These are phyloP conservation scores for Echinosophora koreensis DNA, from an alignment of 306 rosid genomes.

Conservation along the genomic window DNA sequence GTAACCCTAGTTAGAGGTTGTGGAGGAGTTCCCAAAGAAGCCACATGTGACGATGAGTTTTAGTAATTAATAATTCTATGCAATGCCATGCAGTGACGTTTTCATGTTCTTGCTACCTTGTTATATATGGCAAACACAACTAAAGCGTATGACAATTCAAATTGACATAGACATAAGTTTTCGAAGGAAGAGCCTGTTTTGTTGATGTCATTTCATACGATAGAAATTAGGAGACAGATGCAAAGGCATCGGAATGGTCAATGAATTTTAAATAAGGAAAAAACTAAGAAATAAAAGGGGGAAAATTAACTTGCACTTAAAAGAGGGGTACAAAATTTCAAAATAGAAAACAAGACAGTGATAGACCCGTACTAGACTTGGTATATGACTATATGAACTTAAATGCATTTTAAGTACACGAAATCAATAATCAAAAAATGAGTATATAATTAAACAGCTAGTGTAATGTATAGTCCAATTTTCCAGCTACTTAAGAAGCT, in stretches of 20 bases:
- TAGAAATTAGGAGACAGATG: conserved; percentile 27
- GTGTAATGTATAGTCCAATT: conserved; percentile 42
- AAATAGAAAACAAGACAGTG: conserved; percentile 51
- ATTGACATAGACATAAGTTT: conserved; percentile 37
- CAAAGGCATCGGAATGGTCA: conserved; percentile 44
- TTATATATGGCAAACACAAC: conserved; percentile 29
- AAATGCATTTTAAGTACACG: conserved; percentile 35
- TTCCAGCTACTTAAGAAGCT: conserved; percentile 47
- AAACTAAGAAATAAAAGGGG: conserved; percentile 18
- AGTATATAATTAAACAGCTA: not conserved
- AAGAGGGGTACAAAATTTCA: conserved; percentile 64
- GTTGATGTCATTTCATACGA: conserved; percentile 49
- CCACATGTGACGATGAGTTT: not conserved
- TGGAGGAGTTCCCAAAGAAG: no score
- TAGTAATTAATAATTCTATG: conserved; percentile 28
- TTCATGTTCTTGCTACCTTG: conserved; percentile 16
- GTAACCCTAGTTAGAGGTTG: conserved; percentile 54
- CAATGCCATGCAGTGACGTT: conserved; percentile 44
- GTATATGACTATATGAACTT: conserved; percentile 8
- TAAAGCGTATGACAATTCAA: conserved; percentile 48
- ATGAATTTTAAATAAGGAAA: conserved; percentile 7
- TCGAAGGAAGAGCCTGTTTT: conserved; percentile 43
- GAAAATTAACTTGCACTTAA: conserved; percentile 50
- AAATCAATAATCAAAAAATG: conserved; percentile 28
- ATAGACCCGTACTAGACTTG: conserved; percentile 50